Evolutionary conservation across 75 land plant species (phyloP), one percentile per base, ranked within the genome.

Genomic region (Cunninghamia lanceolata): DNA sequence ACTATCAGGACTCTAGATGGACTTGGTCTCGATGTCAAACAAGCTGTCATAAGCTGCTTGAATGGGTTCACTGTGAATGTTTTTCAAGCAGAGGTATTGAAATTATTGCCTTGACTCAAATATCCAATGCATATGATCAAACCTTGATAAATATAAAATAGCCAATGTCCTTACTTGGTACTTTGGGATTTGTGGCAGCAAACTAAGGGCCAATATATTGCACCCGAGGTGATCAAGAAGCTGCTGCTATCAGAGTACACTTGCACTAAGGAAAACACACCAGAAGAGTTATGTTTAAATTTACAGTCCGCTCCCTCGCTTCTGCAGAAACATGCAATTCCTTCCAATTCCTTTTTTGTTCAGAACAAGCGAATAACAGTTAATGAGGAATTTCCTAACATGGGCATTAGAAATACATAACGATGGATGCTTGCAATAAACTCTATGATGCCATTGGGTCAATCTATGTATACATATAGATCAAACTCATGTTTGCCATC

Each of bases 221-320:
- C 74, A 77, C 88, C 92, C 16, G 92, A 91, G 34, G 91, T 89
- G 56, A 89, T 91, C 88, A 91, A 89, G 56, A 85, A 84, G n/a
- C 84, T 87, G 39, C 91, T 91, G 56, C 78, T 91, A 6, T 19
- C 80, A 85, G 16, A 71, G 81, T 71, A 14, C 76, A 43, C 21
- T 36, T 34, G 2, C 17, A 52, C 16, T 43, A 6, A 6, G 7
- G 0, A 6, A 43, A 7, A 43, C 46, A 43, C 7, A 43, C 46
- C 46, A 43, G 46, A 43, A 43, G 46, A 43, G 8, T 43, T 43
- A 6, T 6, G 6, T 0, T 43, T 43, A 43, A 43, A 43, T 43
- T 43, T 8, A 43, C 46, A 43, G 6, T 43, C 46, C 7, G 46
- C 46, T 43, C 46, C 46, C 46, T 43, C 46, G 7, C 46, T 43